These are phyloP conservation scores for Dendrobium chrysotoxum DNA, from an alignment of 106 monocot species.

Conservation along the genomic window DNA sequence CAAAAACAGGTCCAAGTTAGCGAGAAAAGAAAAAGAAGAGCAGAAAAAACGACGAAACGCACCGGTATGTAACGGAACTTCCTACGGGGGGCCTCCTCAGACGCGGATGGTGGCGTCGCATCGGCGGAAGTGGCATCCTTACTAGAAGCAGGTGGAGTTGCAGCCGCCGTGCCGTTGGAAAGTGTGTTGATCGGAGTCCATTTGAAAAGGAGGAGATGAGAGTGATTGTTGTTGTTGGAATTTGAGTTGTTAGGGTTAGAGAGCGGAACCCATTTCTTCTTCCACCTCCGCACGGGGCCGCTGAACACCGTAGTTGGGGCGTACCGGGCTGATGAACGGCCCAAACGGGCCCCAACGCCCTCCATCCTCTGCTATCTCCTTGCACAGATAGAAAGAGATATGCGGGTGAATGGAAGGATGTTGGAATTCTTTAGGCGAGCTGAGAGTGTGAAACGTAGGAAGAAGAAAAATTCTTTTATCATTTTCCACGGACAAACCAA, in stretches of 20 bases:
- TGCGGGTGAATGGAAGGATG: no score
- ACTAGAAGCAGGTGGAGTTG: background rate
- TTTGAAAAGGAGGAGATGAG: constrained; percentile 67
- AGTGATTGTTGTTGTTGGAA: constrained; percentile 14
- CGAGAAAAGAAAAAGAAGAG: background rate
- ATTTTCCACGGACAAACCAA: no score
- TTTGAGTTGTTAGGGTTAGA: constrained; percentile 25
- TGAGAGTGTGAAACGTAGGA: no score
- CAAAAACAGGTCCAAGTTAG: background rate
- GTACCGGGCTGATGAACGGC: constrained; percentile 85
- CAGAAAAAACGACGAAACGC: background rate
- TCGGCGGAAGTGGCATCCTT: constrained; percentile 11
- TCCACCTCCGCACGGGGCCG: constrained; percentile 87
- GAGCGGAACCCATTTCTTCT: constrained; percentile 84
- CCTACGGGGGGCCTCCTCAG: constrained; percentile 36
- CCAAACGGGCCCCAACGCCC: constrained; percentile 78
- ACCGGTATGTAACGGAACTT: constrained; percentile 86
- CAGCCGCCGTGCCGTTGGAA: constrained; percentile 17
- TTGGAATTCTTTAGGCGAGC: no score
- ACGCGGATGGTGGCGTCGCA: background rate
- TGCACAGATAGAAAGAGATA: background rate
- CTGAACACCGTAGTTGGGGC: constrained; percentile 70
- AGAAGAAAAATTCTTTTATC: no score
- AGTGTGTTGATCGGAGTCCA: constrained; percentile 49
- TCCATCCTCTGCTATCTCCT: constrained; percentile 38